Evolutionary conservation across 306 rosid species (phyloP).

Genomic region (Corylus avellana): DNA sequence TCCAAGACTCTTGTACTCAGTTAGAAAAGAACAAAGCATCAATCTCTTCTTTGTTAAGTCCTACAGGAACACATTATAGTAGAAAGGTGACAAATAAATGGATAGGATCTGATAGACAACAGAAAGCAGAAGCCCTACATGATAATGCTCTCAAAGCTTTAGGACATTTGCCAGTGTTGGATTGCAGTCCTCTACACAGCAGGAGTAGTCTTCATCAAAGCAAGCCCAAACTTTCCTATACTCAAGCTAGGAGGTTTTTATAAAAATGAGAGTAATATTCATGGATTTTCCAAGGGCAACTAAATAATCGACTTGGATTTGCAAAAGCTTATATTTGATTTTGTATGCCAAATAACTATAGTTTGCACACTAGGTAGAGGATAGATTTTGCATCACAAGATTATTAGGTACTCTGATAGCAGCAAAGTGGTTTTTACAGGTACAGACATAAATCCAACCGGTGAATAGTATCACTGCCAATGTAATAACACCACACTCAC

Average conservation of each 20-base stretch:
- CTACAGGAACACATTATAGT: not conserved
- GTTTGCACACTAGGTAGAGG: not conserved
- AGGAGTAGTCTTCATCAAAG: not conserved
- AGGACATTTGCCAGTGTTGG: not conserved
- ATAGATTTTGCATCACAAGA: not conserved
- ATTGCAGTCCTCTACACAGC: not conserved
- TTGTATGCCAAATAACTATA: not conserved
- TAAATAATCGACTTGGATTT: not conserved
- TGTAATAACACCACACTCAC: conserved; percentile 45
- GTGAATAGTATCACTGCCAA: not conserved
- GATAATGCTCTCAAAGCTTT: not conserved
- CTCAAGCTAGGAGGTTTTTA: not conserved
- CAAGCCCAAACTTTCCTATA: not conserved
- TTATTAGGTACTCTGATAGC: not conserved
- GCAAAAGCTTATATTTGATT: not conserved
- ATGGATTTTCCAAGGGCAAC: conserved; percentile 3
- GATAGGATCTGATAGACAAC: not conserved
- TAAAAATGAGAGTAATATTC: not conserved
- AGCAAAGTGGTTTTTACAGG: not conserved
- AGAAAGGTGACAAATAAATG: not conserved
- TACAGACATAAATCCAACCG: not conserved
- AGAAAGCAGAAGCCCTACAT: not conserved
- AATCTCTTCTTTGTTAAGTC: not conserved
- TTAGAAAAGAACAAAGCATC: not conserved
- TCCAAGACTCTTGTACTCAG: not conserved